phyloP scores from a whole-genome alignment of 225 moss, liverwort and hornwort genomes.

The Ulota crispa region DNA sequence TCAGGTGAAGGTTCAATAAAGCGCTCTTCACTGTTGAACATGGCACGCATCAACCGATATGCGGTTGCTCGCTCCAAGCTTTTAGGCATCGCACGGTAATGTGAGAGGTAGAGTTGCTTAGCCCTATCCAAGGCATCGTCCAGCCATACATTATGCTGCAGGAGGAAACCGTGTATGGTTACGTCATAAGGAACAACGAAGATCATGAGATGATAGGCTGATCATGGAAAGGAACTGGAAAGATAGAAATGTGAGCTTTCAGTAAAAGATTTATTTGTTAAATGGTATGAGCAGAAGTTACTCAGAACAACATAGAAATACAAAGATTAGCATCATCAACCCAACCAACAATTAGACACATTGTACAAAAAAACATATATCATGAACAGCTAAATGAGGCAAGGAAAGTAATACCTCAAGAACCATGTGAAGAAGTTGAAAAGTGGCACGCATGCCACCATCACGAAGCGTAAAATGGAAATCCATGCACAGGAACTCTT shows the following conservation, averaged over 20 bases:
- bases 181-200: background rate
- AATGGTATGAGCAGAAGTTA: background rate
- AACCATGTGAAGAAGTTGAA: constrained; percentile 98
- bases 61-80: constrained; percentile 98
- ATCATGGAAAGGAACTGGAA: background rate
- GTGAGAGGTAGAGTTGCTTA: constrained; percentile 97
- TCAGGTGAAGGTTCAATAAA: constrained; percentile 97
- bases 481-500: constrained; percentile 99
- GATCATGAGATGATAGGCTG: background rate
- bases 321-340: constrained; percentile 1
- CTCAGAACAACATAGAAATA: background rate
- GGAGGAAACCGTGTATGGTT: constrained; percentile 7
- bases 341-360: background rate
- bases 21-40: constrained; percentile 93
- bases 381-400: background rate
- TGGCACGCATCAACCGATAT: constrained; percentile 94
- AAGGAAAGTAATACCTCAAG: constrained; percentile 66
- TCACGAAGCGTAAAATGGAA: constrained; percentile 99
- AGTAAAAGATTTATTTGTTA: background rate
- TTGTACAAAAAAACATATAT: background rate
- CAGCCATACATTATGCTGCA: constrained; percentile 97
- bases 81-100: constrained; percentile 97
- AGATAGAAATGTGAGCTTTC: background rate
- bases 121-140: constrained; percentile 98
- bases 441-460: constrained; percentile 99